Evolutionary conservation across 2,329 filamentous ascomycete genomes (phyloP).

Genomic region (Lecanicillium sp.): DNA sequence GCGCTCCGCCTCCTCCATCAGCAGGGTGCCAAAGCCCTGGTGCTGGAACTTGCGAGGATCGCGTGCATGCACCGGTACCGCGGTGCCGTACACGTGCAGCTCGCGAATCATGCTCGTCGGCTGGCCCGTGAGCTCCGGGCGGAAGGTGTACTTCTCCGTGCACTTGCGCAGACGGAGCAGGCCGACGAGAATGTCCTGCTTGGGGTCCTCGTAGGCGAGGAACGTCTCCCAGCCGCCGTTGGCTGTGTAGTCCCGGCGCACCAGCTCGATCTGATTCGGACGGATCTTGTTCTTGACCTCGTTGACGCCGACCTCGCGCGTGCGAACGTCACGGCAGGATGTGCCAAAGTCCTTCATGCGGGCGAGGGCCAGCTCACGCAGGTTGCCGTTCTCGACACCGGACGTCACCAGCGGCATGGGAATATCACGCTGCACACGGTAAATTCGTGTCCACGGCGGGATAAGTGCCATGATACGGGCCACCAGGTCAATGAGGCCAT

Average conservation of each 20-base stretch:
- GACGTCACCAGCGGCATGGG: slow-evolving; percentile 99
- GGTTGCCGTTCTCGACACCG: slow-evolving; percentile 94
- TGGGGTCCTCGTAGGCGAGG: slow-evolving; percentile 94
- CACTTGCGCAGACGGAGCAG: slow-evolving; percentile 86
- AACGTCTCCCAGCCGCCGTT: slow-evolving; percentile 99
- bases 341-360: slow-evolving; percentile 99
- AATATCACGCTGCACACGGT: slow-evolving; percentile 96
- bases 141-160: slow-evolving; percentile 84
- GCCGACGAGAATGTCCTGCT: slow-evolving; percentile 95
- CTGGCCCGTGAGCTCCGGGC: slow-evolving; percentile 77
- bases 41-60: slow-evolving; percentile 98
- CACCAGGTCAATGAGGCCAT: slow-evolving; percentile 90
- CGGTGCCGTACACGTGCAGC: slow-evolving; percentile 92
- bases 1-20: slow-evolving; percentile 97
- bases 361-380: slow-evolving; percentile 88
- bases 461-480: slow-evolving; percentile 93
- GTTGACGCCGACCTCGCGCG: slow-evolving; percentile 94
- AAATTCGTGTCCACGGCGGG: slow-evolving; percentile 96
- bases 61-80: slow-evolving; percentile 92
- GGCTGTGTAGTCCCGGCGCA: slow-evolving; percentile 87
- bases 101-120: slow-evolving; percentile 89
- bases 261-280: slow-evolving; percentile 90
- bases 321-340: slow-evolving; percentile 91
- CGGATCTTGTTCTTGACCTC: slow-evolving; percentile 99
- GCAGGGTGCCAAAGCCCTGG: slow-evolving; percentile 87